phyloP scores from a whole-genome alignment of 176 grass and related monocot genomes.

The Oryza nivara region DNA sequence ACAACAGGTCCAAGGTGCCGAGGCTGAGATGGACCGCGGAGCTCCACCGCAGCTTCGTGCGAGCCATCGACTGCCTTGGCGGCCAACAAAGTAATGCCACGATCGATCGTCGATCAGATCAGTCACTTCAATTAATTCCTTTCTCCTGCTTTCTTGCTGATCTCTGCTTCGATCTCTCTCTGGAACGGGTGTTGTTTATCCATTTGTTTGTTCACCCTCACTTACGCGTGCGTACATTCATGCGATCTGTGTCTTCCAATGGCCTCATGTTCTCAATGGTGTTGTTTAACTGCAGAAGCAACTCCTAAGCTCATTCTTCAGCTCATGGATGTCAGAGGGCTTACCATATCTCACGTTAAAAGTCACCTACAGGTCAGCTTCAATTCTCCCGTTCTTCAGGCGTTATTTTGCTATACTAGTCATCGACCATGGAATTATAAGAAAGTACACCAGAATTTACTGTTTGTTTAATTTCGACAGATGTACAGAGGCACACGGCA shows the following conservation, averaged over 20 bases:
- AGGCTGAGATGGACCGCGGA: constrained; percentile 86
- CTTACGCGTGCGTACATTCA: neutral
- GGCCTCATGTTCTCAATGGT: neutral
- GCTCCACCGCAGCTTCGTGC: constrained; percentile 77
- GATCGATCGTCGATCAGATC: too few relatives aligned
- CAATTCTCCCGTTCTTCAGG: neutral
- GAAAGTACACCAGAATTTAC: constrained; percentile 1
- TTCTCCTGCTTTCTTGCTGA: too few relatives aligned
- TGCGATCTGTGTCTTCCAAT: neutral
- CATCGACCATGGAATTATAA: neutral
- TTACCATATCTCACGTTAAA: constrained; percentile 93
- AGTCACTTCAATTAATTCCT: neutral
- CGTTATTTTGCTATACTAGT: neutral
- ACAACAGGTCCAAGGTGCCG: constrained; percentile 79
- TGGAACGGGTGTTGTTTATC: neutral
- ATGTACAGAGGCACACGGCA: constrained; percentile 91
- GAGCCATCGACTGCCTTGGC: constrained; percentile 77
- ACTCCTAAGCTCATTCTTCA: constrained; percentile 93
- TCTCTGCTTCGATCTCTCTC: neutral
- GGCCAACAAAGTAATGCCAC: constrained; percentile 71
- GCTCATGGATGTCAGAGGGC: constrained; percentile 76
- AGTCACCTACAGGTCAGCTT: constrained; percentile 86
- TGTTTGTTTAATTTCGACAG: constrained; percentile 44
- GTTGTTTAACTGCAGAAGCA: constrained; percentile 50
- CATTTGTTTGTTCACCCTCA: neutral